A percentile compares a stretch with the other conserved stretches of the same genome.
phyloP scores from a whole-genome alignment of 495 filamentous ascomycete genomes.

The Sabuloglossum arenarium region DNA sequence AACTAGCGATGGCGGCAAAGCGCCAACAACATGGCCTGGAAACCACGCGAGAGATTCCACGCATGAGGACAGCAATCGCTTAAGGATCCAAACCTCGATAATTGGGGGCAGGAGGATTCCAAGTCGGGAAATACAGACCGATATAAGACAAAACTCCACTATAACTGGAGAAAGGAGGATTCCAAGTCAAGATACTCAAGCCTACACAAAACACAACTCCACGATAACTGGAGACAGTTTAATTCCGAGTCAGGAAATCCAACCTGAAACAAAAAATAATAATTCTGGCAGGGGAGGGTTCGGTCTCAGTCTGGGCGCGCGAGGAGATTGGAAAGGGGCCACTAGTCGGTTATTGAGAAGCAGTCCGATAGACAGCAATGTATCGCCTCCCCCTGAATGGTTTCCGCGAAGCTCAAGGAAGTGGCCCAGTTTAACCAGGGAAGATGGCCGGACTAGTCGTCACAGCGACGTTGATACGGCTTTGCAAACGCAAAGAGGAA shows the following conservation, averaged over 20 bases:
- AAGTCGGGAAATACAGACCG: constrained; percentile 6
- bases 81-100: constrained; percentile 8
- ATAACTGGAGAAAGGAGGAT: constrained; percentile 12
- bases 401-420: neutral
- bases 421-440: neutral
- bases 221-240: constrained; percentile 12
- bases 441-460: neutral
- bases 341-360: constrained; percentile 23
- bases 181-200: constrained; percentile 5
- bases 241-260: constrained; percentile 4
- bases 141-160: constrained; percentile 3
- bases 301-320: constrained; percentile 3
- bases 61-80: neutral
- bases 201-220: no score
- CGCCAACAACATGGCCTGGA: constrained; percentile 10
- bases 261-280: constrained; percentile 11
- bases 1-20: constrained; percentile 16
- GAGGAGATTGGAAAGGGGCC: constrained; percentile 29
- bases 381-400: constrained; percentile 2
- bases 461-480: neutral
- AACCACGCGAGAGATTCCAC: neutral
- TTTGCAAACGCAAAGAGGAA: neutral
- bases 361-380: constrained; percentile 10
- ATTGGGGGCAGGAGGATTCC: constrained; percentile 9
- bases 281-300: constrained; percentile 6